Evolutionary conservation across 1,284 basidiomycete genomes (phyloP).

Genomic region (Coniferiporia sulphurascens): DNA sequence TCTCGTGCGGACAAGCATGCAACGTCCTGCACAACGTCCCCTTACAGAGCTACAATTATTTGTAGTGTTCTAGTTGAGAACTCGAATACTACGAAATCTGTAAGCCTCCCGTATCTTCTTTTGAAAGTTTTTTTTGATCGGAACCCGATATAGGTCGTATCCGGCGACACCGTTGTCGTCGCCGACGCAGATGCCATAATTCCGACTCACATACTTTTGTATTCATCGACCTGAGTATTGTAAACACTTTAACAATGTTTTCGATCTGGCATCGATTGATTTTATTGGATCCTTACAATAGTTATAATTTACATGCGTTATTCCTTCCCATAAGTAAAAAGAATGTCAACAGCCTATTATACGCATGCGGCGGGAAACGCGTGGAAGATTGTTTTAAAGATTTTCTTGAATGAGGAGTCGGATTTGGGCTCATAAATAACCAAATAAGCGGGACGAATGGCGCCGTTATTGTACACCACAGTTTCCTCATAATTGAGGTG

Average conservation of each 20-base stretch:
- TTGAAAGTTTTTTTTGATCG: not conserved
- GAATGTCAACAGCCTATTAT: not conserved
- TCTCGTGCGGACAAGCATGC: slow-evolving; percentile 49
- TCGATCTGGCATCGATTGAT: slow-evolving; percentile 1
- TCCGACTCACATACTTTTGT: slow-evolving; percentile 45
- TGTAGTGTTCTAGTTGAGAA: slow-evolving; percentile 45
- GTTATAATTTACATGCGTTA: slow-evolving; percentile 1
- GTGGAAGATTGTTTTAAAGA: slow-evolving; percentile 31
- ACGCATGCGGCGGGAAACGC: slow-evolving; percentile 32
- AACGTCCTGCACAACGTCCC: slow-evolving; percentile 57
- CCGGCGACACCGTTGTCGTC: slow-evolving; percentile 42
- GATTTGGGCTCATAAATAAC: slow-evolving; percentile 43
- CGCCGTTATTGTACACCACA: slow-evolving; percentile 54
- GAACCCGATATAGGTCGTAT: slow-evolving; percentile 24
- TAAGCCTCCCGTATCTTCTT: not conserved
- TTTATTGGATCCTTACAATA: not conserved
- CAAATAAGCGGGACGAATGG: slow-evolving; percentile 53
- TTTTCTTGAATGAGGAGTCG: slow-evolving; percentile 26
- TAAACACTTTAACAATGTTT: not conserved
- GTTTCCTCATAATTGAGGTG: slow-evolving; percentile 59
- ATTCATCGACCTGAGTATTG: slow-evolving; percentile 22
- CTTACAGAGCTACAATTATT: slow-evolving; percentile 56
- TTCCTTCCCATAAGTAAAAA: slow-evolving; percentile 17
- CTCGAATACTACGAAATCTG: not conserved
- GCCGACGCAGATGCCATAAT: slow-evolving; percentile 41